These are phyloP conservation scores for Aspergillus saccharolyticus DNA, from an alignment of 495 filamentous ascomycete species.

Conservation along the genomic window DNA sequence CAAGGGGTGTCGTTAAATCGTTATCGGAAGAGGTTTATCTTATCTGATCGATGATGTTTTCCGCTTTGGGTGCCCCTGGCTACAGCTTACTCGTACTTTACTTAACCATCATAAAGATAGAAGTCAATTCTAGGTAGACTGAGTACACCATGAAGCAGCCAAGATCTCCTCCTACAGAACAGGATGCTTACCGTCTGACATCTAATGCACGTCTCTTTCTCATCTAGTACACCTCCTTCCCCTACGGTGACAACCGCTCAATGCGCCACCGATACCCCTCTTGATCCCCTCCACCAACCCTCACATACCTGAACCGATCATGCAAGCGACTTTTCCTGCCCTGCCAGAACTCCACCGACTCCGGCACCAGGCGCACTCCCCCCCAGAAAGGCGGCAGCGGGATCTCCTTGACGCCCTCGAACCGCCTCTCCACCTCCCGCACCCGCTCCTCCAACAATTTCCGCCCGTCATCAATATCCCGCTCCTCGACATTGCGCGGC, in stretches of 20 bases:
- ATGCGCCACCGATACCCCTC: conserved; percentile 47
- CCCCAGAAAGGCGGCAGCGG: conserved; percentile 95
- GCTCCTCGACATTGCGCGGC: conserved; percentile 55
- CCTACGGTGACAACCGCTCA: conserved; percentile 39
- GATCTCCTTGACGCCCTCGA: conserved; percentile 69
- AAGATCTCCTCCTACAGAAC: too few relatives aligned
- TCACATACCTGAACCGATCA: conserved; percentile 86
- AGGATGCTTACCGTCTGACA: neutral
- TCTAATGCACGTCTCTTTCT: neutral
- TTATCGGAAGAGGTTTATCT: neutral
- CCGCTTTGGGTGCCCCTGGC: too few relatives aligned
- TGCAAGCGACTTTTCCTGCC: conserved; percentile 81
- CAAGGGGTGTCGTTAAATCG: neutral
- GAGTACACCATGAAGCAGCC: too few relatives aligned
- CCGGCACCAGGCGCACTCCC: conserved; percentile 78
- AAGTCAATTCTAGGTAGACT: too few relatives aligned
- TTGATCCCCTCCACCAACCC: conserved; percentile 53
- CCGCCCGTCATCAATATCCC: conserved; percentile 57
- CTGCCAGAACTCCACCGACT: conserved; percentile 92
- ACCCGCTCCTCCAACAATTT: conserved; percentile 63
- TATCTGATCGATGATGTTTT: neutral
- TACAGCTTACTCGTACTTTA: too few relatives aligned
- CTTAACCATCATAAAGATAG: too few relatives aligned
- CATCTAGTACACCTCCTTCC: neutral
- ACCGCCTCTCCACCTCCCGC: conserved; percentile 63